Evolutionary conservation across 306 rosid species (phyloP).

Genomic region (Prunus fruticosa): DNA sequence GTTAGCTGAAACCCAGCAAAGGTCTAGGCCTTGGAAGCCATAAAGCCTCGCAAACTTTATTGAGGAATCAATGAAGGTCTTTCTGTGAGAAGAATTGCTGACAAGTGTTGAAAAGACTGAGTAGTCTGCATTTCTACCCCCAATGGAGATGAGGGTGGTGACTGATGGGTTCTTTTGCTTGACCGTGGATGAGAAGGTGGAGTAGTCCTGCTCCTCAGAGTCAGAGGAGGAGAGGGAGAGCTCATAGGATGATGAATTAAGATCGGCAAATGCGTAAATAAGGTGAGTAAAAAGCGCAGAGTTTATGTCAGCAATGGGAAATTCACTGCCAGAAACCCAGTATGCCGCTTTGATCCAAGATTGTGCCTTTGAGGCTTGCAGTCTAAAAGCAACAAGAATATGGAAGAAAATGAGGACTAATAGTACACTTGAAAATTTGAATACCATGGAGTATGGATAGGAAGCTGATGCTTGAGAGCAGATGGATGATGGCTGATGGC

Average conservation of each 20-base stretch:
- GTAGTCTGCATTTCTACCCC: too few relatives aligned
- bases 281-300: slow-evolving; percentile 39
- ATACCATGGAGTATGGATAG: background rate
- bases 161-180: background rate
- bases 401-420: background rate
- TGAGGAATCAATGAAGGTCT: too few relatives aligned
- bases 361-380: slow-evolving; percentile 20
- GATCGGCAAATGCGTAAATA: slow-evolving; percentile 20
- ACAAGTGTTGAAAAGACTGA: too few relatives aligned
- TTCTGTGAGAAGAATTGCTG: too few relatives aligned
- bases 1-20: too few relatives aligned
- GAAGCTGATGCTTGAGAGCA: background rate
- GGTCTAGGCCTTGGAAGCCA: too few relatives aligned
- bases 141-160: too few relatives aligned
- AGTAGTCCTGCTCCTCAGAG: slow-evolving; percentile 10
- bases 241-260: slow-evolving; percentile 33
- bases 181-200: slow-evolving; percentile 31
- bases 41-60: too few relatives aligned
- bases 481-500: too few relatives aligned
- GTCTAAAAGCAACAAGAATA: background rate
- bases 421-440: background rate
- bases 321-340: slow-evolving; percentile 15
- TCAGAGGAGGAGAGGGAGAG: slow-evolving; percentile 10
- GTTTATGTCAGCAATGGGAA: slow-evolving; percentile 24
- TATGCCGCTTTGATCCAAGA: slow-evolving; percentile 33